These are phyloP conservation scores for Clathrus columnatus DNA, from an alignment of 768 basidiomycete species.

Conservation along the genomic window DNA sequence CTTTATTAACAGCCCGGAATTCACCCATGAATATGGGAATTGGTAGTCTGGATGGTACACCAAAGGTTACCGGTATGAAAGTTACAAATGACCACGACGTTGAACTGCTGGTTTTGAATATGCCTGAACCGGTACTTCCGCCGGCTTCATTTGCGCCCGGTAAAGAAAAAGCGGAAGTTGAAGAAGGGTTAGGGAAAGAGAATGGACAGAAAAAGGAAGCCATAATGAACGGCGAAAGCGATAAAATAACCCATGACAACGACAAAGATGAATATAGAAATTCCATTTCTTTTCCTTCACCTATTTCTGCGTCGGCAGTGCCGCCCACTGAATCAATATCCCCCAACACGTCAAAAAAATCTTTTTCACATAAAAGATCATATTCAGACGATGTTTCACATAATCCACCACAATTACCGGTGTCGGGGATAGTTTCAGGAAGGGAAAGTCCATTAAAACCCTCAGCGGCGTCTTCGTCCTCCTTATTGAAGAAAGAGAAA, in stretches of 20 bases:
- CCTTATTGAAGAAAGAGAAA: no score
- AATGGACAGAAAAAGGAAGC: background rate
- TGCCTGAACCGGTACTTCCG: background rate
- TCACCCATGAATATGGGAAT: background rate
- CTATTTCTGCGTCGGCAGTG: no score
- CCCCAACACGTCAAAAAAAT: no score
- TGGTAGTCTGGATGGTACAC: background rate
- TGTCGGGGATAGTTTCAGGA: no score
- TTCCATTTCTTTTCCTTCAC: no score
- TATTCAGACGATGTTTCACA: background rate
- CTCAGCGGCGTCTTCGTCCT: no score
- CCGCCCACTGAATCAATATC: background rate
- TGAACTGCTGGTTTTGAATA: background rate
- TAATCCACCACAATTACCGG: background rate
- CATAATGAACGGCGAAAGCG: background rate
- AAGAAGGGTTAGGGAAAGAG: background rate
- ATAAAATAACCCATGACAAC: no score
- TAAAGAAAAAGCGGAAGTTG: background rate
- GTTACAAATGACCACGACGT: background rate
- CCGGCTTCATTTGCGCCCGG: background rate
- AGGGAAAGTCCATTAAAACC: background rate
- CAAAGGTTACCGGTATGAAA: background rate
- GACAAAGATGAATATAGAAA: no score
- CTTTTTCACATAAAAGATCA: background rate
- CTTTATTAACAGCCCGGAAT: background rate